phyloP scores from a whole-genome alignment of 371 early-diverging fungal genomes.

The Mucor racemosus region DNA sequence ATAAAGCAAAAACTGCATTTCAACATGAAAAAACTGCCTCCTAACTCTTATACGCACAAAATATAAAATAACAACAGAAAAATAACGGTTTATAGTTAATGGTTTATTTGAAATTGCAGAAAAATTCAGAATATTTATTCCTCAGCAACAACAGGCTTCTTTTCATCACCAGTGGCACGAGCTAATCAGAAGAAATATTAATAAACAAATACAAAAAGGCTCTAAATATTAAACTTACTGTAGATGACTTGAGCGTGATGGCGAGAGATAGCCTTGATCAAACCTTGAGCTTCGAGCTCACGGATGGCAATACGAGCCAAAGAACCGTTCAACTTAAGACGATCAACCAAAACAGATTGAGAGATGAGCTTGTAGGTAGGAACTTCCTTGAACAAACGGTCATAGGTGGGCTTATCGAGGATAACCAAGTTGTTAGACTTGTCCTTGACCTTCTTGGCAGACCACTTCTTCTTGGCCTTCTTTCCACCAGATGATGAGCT shows the following conservation, averaged over 20 bases:
- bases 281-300: conserved; percentile 89
- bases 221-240: conserved; percentile 52
- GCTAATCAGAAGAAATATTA: conserved; percentile 22
- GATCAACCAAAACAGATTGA: conserved; percentile 96
- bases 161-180: conserved; percentile 54
- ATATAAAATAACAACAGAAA: neutral
- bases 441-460: conserved; percentile 95
- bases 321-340: conserved; percentile 96
- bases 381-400: conserved; percentile 96
- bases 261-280: conserved; percentile 87
- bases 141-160: conserved; percentile 31
- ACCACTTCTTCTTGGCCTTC: conserved; percentile 96
- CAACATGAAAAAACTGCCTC: neutral
- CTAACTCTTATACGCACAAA: neutral
- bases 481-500: conserved; percentile 81
- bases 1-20: neutral
- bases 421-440: conserved; percentile 96
- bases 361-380: conserved; percentile 98
- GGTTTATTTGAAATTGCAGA: neutral
- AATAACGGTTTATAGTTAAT: neutral
- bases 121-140: conserved; percentile 20
- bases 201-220: neutral
- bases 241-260: conserved; percentile 96
- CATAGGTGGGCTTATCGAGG: conserved; percentile 89
- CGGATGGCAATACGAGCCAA: conserved; percentile 94